Conservation (phyloP, 2,329 filamentous ascomycete species). For the Stachybotrys echinatus region DNA sequence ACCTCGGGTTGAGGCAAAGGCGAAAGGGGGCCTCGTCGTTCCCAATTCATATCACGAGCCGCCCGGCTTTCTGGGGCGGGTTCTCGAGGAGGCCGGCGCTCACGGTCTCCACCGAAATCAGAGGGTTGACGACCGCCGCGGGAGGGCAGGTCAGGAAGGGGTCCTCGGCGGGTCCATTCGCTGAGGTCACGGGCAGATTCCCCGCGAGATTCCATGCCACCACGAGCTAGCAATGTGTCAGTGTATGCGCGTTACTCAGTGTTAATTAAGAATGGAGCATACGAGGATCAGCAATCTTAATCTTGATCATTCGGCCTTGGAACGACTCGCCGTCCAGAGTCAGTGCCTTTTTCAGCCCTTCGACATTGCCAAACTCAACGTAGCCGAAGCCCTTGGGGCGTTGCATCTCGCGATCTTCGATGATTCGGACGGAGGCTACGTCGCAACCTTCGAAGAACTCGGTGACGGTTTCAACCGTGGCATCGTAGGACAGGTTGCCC, state of each 20-base stretch:
- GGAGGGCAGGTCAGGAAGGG: slow-evolving; percentile 68
- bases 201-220: slow-evolving; percentile 51
- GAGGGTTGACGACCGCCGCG: slow-evolving; percentile 40
- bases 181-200: slow-evolving; percentile 73
- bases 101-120: slow-evolving; percentile 37
- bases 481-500: slow-evolving; percentile 94
- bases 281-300: slow-evolving; percentile 98
- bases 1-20: slow-evolving; percentile 55
- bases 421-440: slow-evolving; percentile 87
- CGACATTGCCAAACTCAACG: slow-evolving; percentile 83
- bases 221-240: slow-evolving; percentile 65
- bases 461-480: slow-evolving; percentile 73
- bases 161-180: slow-evolving; percentile 92
- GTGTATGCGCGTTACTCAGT: slow-evolving; percentile 6
- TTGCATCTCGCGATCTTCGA: slow-evolving; percentile 90
- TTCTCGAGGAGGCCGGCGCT: slow-evolving; percentile 64
- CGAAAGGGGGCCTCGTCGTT: slow-evolving; percentile 86
- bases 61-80: slow-evolving; percentile 53
- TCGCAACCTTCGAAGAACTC: slow-evolving; percentile 83
- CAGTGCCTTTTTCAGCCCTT: slow-evolving; percentile 88
- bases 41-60: slow-evolving; percentile 79
- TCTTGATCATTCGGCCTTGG: slow-evolving; percentile 82
- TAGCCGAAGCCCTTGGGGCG: slow-evolving; percentile 98
- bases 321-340: slow-evolving; percentile 76
- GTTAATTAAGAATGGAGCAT: slow-evolving; percentile 34